phyloP scores from a whole-genome alignment of 2,329 filamentous ascomycete species.

The Salinomyces thailandicus region DNA sequence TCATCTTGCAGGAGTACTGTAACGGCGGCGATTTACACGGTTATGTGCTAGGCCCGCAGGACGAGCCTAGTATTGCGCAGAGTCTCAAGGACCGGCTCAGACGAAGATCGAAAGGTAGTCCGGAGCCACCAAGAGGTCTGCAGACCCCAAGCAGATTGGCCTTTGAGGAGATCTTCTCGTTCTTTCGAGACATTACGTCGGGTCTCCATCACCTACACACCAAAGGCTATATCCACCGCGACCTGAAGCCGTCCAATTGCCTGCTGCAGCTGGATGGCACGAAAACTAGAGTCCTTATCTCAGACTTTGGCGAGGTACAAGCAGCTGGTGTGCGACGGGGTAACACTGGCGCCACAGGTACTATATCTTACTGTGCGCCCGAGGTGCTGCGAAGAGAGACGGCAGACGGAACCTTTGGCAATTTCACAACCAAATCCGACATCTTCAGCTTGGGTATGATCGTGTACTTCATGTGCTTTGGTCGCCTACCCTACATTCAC shows the following conservation, averaged over 20 bases:
- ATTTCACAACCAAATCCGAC: slow-evolving; percentile 94
- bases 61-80: slow-evolving; percentile 60
- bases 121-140: slow-evolving; percentile 51
- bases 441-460: slow-evolving; percentile 99
- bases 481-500: slow-evolving; percentile 69
- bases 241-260: slow-evolving; percentile 94
- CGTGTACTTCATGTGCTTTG: slow-evolving; percentile 95
- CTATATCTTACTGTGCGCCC: slow-evolving; percentile 93
- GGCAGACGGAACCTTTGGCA: slow-evolving; percentile 62
- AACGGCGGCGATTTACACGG: slow-evolving; percentile 84
- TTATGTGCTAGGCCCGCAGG: slow-evolving; percentile 65
- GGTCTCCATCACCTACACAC: slow-evolving; percentile 81
- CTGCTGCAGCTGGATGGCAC: slow-evolving; percentile 62
- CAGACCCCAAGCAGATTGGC: slow-evolving; percentile 46
- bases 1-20: slow-evolving; percentile 96
- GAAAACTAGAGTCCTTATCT: slow-evolving; percentile 72
- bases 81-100: slow-evolving; percentile 81
- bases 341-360: slow-evolving; percentile 87
- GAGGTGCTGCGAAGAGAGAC: slow-evolving; percentile 66
- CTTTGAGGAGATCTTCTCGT: slow-evolving; percentile 91
- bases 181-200: slow-evolving; percentile 91
- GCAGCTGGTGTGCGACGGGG: slow-evolving; percentile 68
- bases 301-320: slow-evolving; percentile 96
- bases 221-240: slow-evolving; percentile 89
- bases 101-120: slow-evolving; percentile 62